phyloP scores from a whole-genome alignment of 2,329 filamentous ascomycete genomes.

The Chaetomium sp. region DNA sequence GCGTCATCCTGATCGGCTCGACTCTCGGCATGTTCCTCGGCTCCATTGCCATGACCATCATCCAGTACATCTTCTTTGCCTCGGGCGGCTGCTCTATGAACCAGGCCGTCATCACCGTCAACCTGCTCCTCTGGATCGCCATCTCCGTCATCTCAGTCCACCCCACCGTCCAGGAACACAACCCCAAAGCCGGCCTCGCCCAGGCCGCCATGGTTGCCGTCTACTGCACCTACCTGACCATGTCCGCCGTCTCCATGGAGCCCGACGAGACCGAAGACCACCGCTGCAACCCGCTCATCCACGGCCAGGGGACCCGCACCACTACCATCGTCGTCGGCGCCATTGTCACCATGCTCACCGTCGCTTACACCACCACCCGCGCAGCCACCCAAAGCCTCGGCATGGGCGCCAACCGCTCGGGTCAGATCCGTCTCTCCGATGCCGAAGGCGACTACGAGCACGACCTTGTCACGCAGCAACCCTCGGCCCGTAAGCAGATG shows the following conservation, averaged over 20 bases:
- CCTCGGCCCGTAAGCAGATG: slow-evolving; percentile 74
- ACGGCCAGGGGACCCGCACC: slow-evolving; percentile 77
- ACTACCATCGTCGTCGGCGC: slow-evolving; percentile 89
- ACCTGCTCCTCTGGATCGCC: slow-evolving; percentile 73
- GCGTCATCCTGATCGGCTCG: slow-evolving; percentile 79
- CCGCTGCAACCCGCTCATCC: slow-evolving; percentile 86
- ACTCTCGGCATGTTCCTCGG: slow-evolving; percentile 90
- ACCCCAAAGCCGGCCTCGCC: slow-evolving; percentile 89
- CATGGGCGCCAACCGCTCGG: slow-evolving; percentile 53
- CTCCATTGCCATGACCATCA: slow-evolving; percentile 85
- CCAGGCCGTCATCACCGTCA: slow-evolving; percentile 90
- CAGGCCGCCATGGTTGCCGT: slow-evolving; percentile 95
- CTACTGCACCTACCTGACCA: slow-evolving; percentile 97
- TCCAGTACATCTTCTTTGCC: slow-evolving; percentile 98
- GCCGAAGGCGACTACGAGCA: slow-evolving; percentile 63
- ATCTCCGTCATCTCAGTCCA: slow-evolving; percentile 85
- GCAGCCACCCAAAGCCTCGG: slow-evolving; percentile 87
- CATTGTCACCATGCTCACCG: slow-evolving; percentile 91
- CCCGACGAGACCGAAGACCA: slow-evolving; percentile 87
- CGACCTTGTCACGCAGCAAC: slow-evolving; percentile 81
- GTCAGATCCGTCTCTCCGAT: slow-evolving; percentile 55
- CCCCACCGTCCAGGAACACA: slow-evolving; percentile 81
- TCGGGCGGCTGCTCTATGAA: slow-evolving; percentile 82
- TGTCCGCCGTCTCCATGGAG: slow-evolving; percentile 98
- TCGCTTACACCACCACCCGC: slow-evolving; percentile 94